Base-by-base conservation (phyloP, 345 rosid species). In the Camelina neglecta region DNA sequence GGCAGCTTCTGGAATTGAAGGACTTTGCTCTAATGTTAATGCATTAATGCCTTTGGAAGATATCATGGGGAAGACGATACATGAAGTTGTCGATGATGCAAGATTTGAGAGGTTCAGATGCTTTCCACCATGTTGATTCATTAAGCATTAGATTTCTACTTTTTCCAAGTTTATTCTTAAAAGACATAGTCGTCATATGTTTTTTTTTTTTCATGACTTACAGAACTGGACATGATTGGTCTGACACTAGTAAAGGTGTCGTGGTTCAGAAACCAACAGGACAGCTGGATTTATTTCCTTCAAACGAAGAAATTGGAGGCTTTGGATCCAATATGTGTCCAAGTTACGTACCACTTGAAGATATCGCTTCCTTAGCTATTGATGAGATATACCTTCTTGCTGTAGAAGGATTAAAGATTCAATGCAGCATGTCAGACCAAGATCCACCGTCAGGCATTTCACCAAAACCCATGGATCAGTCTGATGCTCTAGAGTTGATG, bases 41-140 rank as follows among this genome's bases (percentile, higher is more conserved):
- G 70, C 81, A 67, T 79, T 84, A 71, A 81, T 89, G 93, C 93
- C 91, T 73, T 60, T 89, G 83, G 88, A 89, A 79, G 86, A 92
- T 81, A 72, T 88, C 24, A 82, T 80, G 31, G 89, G 93, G 68
- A 86, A 79, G 86, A 81, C 84, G 13, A 67, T 85, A 55, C 78
- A 84, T 67, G 84, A 89, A 71, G 80, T 86, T 53, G 78, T 80
- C 42, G 47, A 68, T 56, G 89, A 75, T 66, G 9, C 79, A 36
- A 16, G 20, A 47, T 23, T 60, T 24, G 60, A 79, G 70, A 84
- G 89, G 92, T 89, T 59, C 55, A 75, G 35, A 44, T 65, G 12
- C 39, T 68, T 33, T 60, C 76, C 50, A 39, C 55, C 55, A 38
- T 69, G 65, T 55, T 76, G n/a, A 31, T 51, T 9, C 69, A n/a